Conservation (phyloP, 805 yeast species). For the Spathaspora arborariae region DNA sequence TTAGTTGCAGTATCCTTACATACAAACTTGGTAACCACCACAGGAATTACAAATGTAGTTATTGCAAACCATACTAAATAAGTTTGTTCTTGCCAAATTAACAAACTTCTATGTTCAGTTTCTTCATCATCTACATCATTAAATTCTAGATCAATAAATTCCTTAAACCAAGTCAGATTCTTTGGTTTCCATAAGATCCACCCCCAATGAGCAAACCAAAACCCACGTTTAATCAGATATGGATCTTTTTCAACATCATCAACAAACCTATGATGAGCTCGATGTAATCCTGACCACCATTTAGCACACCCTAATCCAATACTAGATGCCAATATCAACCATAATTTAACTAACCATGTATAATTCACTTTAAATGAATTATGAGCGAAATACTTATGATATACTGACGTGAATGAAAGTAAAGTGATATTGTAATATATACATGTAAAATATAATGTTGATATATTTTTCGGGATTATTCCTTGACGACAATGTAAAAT, state of each 20-base stretch:
- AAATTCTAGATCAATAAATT: conserved; percentile 35
- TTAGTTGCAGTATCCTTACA: conserved; percentile 28
- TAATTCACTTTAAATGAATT: conserved; percentile 28
- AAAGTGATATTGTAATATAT: conserved; percentile 34
- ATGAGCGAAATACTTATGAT: conserved; percentile 42
- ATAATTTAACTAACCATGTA: conserved; percentile 39
- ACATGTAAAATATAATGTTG: conserved; percentile 26
- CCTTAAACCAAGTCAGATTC: conserved; percentile 24
- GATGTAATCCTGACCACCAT: conserved; percentile 80
- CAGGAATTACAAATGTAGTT: conserved; percentile 31
- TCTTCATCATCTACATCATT: conserved; percentile 14
- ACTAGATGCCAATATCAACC: conserved; percentile 64
- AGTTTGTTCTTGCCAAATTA: conserved; percentile 33
- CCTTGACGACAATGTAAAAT: conserved; percentile 16
- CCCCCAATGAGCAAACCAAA: conserved; percentile 81
- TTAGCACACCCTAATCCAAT: conserved; percentile 73
- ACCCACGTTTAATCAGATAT: conserved; percentile 75
- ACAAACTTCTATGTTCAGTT: conserved; percentile 13
- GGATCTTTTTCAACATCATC: conserved; percentile 87
- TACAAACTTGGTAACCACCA: conserved; percentile 16
- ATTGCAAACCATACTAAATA: conserved; percentile 25
- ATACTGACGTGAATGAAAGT: conserved; percentile 40
- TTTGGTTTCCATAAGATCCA: conserved; percentile 73
- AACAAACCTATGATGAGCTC: conserved; percentile 86
- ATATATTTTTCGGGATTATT: conserved; percentile 22